Evolutionary conservation across 2,329 filamentous ascomycete genomes (phyloP), one percentile per base, ranked within the genome.

Genomic region (Lachnellula cervina): DNA sequence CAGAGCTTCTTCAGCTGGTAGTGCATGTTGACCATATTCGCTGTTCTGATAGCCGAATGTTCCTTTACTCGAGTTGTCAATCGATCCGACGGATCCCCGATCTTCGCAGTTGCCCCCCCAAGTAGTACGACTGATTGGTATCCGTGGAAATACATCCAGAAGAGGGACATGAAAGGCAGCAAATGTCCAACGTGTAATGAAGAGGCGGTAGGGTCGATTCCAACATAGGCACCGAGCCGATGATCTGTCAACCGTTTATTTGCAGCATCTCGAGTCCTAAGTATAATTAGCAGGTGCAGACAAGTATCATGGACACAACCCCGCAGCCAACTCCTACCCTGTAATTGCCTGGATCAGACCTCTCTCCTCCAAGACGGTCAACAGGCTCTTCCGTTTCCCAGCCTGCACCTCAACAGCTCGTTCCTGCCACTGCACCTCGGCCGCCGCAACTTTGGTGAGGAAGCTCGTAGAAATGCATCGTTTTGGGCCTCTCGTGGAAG

Each of bases 161-260:
- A 91, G 23, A 93, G 76, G 16, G 88, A 82, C 89, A 94, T 94
- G 53, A 93, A 77, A 21, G 90, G 87, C 14, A 94, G 76, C 5
- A 95, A 77, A 68, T 95, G 89, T 56, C 90, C 90, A 47, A 94
- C 77, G 66, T 95, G 90, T 57, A 94, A 75, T 2, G 89, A 94
- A 54, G 82, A 77, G 14, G 88, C 89, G 0, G 90, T 94, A 5
- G 90, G 89, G 68, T 95, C 90, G 66, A 94, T 82, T 63, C 90
- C 90, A 52, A 89, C 87, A 66, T 95, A 95, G 57, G 81, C 85
- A 59, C 86, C 87, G 63, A 90, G 82, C 59, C 86, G 78, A 68
- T 84, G 86, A 25, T 74, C 70, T 5, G 78, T 80, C 74, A 94
- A 80, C 21, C 89, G 75, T 61, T 80, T 77, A 51, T 84, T 79